Evolutionary conservation across 306 rosid species (phyloP).

Genomic region (Erythrophleum fordii): DNA sequence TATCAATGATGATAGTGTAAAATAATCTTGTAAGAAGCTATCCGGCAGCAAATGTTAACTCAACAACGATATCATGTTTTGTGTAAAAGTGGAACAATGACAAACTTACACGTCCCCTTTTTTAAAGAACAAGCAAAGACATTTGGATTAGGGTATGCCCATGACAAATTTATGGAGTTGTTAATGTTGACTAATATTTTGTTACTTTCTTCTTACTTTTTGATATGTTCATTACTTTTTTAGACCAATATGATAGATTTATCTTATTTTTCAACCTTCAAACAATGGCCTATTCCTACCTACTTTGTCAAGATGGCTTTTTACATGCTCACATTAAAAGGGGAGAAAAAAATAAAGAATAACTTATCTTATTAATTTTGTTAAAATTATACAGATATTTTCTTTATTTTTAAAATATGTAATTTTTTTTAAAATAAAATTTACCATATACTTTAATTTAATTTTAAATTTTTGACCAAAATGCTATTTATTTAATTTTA

Average conservation of each 20-base stretch:
- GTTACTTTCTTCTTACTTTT: not conserved
- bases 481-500: too few species aligned
- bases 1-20: not conserved
- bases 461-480: too few species aligned
- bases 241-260: too few species aligned
- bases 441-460: too few species aligned
- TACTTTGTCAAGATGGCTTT: not conserved
- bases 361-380: too few species aligned
- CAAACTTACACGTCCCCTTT: not conserved
- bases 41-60: not conserved
- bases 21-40: not conserved
- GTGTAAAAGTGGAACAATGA: not conserved
- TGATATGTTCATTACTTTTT: not conserved
- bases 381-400: too few species aligned
- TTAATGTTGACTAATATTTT: constrained; percentile 4
- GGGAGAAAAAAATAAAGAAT: too few species aligned
- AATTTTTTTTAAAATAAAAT: too few species aligned
- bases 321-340: not conserved
- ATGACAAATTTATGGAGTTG: not conserved
- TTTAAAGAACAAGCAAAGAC: not conserved
- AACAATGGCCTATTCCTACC: not conserved
- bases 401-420: too few species aligned
- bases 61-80: not conserved
- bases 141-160: not conserved
- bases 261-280: not conserved